Evolutionary conservation across 768 basidiomycete genomes (phyloP).

Genomic region (Collybiopsis confluens): DNA sequence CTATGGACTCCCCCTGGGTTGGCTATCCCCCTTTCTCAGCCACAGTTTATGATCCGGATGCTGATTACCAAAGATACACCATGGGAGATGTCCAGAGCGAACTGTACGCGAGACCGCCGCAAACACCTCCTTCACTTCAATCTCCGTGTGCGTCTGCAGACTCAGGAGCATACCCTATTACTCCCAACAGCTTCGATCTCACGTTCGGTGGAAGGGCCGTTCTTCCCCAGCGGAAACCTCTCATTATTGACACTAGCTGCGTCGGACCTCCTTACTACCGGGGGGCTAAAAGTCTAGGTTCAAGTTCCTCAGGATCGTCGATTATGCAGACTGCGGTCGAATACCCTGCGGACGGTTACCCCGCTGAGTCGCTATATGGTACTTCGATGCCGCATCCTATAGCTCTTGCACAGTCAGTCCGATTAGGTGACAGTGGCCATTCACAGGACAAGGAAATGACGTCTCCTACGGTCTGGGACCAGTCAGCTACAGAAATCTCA

Average conservation of each 20-base stretch:
- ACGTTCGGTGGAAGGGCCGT: slow-evolving; percentile 34
- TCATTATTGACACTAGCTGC: slow-evolving; percentile 58
- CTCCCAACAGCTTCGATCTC: slow-evolving; percentile 49
- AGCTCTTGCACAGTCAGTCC: slow-evolving; percentile 33
- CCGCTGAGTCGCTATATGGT: slow-evolving; percentile 46
- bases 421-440: slow-evolving; percentile 34
- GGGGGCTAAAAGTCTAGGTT: slow-evolving; percentile 36
- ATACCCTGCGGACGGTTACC: slow-evolving; percentile 45
- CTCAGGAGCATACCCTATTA: slow-evolving; percentile 41
- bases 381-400: slow-evolving; percentile 29
- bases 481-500: slow-evolving; percentile 41
- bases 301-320: slow-evolving; percentile 50
- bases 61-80: slow-evolving; percentile 49
- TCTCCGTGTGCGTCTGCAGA: slow-evolving; percentile 31
- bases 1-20: slow-evolving; percentile 37
- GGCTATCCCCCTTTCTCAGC: slow-evolving; percentile 20
- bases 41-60: slow-evolving; percentile 51
- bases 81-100: slow-evolving; percentile 28
- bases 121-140: slow-evolving; percentile 41
- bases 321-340: slow-evolving; percentile 77
- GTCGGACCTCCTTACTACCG: slow-evolving; percentile 42
- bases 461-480: slow-evolving; percentile 46
- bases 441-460: slow-evolving; percentile 54
- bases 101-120: slow-evolving; percentile 41
- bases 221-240: slow-evolving; percentile 25